A percentile compares a stretch with the other conserved stretches of the same genome.
Conservation (phyloP, 495 filamentous ascomycete genomes). For the Aspergillus haitiensis region DNA sequence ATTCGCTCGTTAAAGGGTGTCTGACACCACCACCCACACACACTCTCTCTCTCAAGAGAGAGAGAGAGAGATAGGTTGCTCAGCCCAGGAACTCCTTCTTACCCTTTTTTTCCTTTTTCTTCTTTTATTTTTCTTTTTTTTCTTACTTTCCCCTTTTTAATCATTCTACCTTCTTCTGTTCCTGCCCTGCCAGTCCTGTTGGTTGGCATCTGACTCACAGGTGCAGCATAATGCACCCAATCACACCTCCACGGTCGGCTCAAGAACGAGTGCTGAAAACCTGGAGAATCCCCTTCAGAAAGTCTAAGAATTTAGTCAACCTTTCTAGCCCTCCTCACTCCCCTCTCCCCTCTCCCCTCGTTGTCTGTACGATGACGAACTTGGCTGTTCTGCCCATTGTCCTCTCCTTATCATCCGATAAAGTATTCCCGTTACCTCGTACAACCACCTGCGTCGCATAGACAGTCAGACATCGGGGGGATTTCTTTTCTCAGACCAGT, state of each 20-base stretch:
- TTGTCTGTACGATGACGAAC: not conserved
- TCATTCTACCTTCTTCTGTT: not conserved
- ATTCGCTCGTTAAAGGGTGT: not conserved
- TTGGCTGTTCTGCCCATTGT: not conserved
- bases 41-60: too few relatives aligned
- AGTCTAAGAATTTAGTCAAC: not conserved
- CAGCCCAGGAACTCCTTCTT: too few relatives aligned
- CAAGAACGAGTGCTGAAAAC: not conserved
- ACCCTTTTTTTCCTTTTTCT: too few relatives aligned
- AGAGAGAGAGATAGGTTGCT: too few relatives aligned
- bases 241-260: not conserved
- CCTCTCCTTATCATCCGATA: not conserved
- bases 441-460: not conserved
- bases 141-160: not conserved
- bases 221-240: constrained; percentile 17
- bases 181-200: not conserved
- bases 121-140: too few relatives aligned
- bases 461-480: too few relatives aligned
- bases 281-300: not conserved
- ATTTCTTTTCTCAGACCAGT: not conserved
- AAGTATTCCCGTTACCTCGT: not conserved
- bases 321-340: not conserved
- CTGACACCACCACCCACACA: too few relatives aligned
- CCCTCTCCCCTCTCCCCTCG: not conserved
- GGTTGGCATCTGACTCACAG: constrained; percentile 19